Base-by-base conservation (phyloP, 176 grass and related monocot species). In the Aegilops speltoides region DNA sequence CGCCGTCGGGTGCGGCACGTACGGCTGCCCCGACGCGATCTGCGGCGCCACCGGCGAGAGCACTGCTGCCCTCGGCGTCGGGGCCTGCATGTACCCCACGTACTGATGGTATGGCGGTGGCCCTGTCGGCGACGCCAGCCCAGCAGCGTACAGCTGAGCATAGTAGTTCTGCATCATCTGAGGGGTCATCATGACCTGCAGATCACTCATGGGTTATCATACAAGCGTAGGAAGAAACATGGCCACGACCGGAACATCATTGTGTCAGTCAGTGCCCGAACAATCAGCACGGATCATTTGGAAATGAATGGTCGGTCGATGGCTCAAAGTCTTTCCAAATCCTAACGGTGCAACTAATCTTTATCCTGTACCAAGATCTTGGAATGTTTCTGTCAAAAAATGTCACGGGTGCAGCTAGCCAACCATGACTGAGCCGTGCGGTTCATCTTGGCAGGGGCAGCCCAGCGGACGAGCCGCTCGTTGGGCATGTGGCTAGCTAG, bases 161-260 rank as follows among this genome's bases (percentile, higher is more conserved):
- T 94, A 94, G 77, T 94, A 99, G 46, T 73, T 91, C 79, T 89
- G 87, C 37, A 90, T 20, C 89, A 89, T 40, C 26, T 91, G 92
- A 80, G 79, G 62, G 52, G 68, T 91, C 88, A 84, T 88, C 22
- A 94, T 12, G 68, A 78, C 92, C 92, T 96, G 90, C 78, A 73
- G 16, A 57, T 85, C 20, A 10, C 31, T 52, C 32, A 17, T 31
- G 23, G 56, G 61, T 52, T 6, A 59, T 59, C 54, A 59, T 59
- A 22, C 19, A 9, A 8, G 4, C 19, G 54, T 20, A 62, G 60
- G n/a, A 62, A 54, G 1, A 16, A 62, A n/a, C 60, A 25, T 59
- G 60, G 22, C 3, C 60, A 23, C 72, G 8, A 26, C 8, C 23
- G 59, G n/a, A 5, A 26, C 7, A 41, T 83, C 19, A 22, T 19